phyloP scores from a whole-genome alignment of 495 filamentous ascomycete genomes.

The Aspergillus biplanus region DNA sequence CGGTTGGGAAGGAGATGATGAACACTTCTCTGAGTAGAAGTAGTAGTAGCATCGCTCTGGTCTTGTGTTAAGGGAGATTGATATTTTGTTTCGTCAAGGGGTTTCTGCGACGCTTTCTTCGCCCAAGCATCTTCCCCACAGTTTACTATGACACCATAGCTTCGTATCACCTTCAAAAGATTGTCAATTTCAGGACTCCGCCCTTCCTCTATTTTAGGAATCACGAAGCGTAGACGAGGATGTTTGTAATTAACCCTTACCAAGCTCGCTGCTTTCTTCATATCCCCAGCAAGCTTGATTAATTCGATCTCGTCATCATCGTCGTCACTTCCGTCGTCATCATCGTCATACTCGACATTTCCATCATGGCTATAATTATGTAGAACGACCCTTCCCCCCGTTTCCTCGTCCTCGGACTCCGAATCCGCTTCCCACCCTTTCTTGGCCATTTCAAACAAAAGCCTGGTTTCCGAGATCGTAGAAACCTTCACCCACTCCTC shows the following conservation, averaged over 20 bases:
- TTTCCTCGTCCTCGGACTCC: constrained; percentile 37
- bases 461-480: constrained; percentile 57
- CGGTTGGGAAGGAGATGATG: constrained; percentile 58
- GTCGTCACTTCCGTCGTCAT: constrained; percentile 36
- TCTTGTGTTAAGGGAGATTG: not conserved
- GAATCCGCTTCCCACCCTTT: constrained; percentile 60
- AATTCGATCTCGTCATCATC: constrained; percentile 57
- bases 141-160: constrained; percentile 58
- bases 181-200: constrained; percentile 56
- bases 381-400: constrained; percentile 39
- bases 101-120: no score
- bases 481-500: constrained; percentile 66
- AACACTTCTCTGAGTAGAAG: constrained; percentile 32
- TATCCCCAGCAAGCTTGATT: constrained; percentile 59
- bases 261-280: constrained; percentile 55
- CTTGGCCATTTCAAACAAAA: constrained; percentile 66
- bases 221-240: constrained; percentile 62
- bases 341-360: constrained; percentile 23
- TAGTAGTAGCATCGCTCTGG: constrained; percentile 1
- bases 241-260: constrained; percentile 60
- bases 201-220: constrained; percentile 59
- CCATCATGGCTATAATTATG: constrained; percentile 35
- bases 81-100: no score
- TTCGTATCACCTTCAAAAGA: constrained; percentile 59
- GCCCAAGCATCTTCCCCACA: constrained; percentile 37